These are phyloP conservation scores for Fibroporia radiculosa DNA, from an alignment of 768 basidiomycete species.

Conservation along the genomic window DNA sequence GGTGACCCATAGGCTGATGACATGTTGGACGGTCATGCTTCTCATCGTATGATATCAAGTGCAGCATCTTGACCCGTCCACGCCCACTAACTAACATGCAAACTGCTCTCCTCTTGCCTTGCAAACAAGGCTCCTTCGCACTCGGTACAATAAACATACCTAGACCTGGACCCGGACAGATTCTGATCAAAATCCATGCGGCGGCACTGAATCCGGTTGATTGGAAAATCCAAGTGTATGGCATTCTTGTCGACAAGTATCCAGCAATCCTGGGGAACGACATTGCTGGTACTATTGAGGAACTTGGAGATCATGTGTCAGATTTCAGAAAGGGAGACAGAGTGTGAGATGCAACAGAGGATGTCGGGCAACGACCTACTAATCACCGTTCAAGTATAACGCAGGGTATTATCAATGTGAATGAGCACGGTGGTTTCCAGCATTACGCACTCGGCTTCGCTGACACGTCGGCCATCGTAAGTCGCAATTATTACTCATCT, in stretches of 20 bases:
- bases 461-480: conserved; percentile 15
- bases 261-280: conserved; percentile 25
- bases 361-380: too few relatives aligned
- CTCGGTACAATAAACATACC: conserved; percentile 11
- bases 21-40: too few relatives aligned
- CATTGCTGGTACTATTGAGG: conserved; percentile 23
- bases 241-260: conserved; percentile 16
- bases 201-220: conserved; percentile 26
- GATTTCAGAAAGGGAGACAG: conserved; percentile 23
- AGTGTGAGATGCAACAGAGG: conserved; percentile 18
- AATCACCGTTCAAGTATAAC: conserved; percentile 7
- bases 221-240: conserved; percentile 24
- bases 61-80: neutral
- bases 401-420: conserved; percentile 4
- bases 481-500: neutral
- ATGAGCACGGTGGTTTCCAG: conserved; percentile 13
- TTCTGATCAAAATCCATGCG: conserved; percentile 24
- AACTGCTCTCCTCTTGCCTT: conserved; percentile 6
- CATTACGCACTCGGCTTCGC: conserved; percentile 16
- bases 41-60: too few relatives aligned
- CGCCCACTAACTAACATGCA: conserved; percentile 2
- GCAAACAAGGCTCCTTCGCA: conserved; percentile 6
- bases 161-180: conserved; percentile 19
- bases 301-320: conserved; percentile 19
- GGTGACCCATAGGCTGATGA: too few relatives aligned